Conservation (phyloP, 306 rosid genomes). For the Malus sieversii region DNA sequence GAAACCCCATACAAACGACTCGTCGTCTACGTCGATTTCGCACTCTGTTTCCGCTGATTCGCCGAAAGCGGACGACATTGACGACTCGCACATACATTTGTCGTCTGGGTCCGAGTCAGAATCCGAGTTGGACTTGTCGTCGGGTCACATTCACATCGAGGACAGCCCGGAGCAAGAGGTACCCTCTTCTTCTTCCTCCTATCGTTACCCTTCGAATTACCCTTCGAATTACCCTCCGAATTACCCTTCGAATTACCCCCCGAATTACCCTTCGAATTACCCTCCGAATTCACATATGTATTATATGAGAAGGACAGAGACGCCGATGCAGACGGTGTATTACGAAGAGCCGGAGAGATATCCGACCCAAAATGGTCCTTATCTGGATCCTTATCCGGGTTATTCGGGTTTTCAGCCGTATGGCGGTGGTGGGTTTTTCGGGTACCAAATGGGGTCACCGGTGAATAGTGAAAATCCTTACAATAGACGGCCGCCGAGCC, state of each 20-base stretch:
- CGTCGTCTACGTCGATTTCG: constrained; percentile 51
- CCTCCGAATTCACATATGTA: constrained; percentile 32
- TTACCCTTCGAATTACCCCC: too few species aligned
- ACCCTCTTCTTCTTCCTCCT: constrained; percentile 10
- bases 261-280: not conserved
- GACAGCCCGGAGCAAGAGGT: constrained; percentile 34
- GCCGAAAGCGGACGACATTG: constrained; percentile 20
- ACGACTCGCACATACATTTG: constrained; percentile 59
- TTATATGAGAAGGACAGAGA: constrained; percentile 60
- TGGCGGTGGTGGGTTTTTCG: constrained; percentile 49
- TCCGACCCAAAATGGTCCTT: constrained; percentile 31
- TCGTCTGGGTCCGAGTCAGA: constrained; percentile 63
- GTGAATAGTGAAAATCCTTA: constrained; percentile 17
- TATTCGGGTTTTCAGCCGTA: constrained; percentile 23
- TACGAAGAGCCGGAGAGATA: constrained; percentile 48
- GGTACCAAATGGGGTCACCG: constrained; percentile 43
- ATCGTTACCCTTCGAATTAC: not conserved
- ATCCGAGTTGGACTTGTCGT: constrained; percentile 38
- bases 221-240: too few species aligned
- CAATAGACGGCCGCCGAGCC: constrained; percentile 20
- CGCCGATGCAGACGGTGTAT: constrained; percentile 40
- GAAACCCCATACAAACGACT: not conserved
- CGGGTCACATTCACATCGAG: constrained; percentile 54
- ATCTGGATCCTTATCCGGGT: constrained; percentile 36
- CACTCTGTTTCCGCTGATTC: constrained; percentile 26